Evolutionary conservation across 2,329 filamentous ascomycete species (phyloP), one percentile per base, ranked within the genome.

Genomic region (Nigrograna mackinnonii): DNA sequence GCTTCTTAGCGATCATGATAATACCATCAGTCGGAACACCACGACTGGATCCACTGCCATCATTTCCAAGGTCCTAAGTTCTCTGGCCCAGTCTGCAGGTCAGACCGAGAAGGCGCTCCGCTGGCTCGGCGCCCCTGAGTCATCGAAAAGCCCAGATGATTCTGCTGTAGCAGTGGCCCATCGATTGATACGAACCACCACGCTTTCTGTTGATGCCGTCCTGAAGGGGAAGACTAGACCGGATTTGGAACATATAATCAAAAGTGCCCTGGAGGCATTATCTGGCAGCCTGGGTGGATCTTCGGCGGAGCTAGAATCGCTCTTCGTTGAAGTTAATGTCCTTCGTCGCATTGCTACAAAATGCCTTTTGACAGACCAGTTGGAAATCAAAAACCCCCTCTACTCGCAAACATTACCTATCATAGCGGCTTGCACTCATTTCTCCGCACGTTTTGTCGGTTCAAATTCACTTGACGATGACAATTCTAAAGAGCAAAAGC

Each of bases 251-350:
- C 43, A 48, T 2, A 48, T 39, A 1, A 49, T 67, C 22, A 40
- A 39, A 5, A 49, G 36, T 38, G 60, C 65, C 17, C 43, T 65
- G 14, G 54, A 58, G 3, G 49, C 52, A 3, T 43, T 71, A 16
- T 46, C 45, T 9, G 61, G 60, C 14, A 61, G 53, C 26, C 41
- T 69, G 17, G 55, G 52, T 21, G 68, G 67, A 14, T 59, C 66
- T 20, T 41, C 53, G 3, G 37, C 54, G 14, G 66, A 69, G 16
- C 50, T 69, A 9, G 67, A 71, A 40, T 44, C 50, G 5, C 49
- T 72, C 5, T 62, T 70, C 35, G 47, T 60, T 24, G 67, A 72
- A 43, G 57, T 60, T 3, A 62, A 64, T 39, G 48, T 57, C 5
- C 42, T 70, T 20, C 54, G 68, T 40, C 61, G 63, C 36, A 49